phyloP scores from a whole-genome alignment of 208 protist species.

The Cochliopodium minus region DNA sequence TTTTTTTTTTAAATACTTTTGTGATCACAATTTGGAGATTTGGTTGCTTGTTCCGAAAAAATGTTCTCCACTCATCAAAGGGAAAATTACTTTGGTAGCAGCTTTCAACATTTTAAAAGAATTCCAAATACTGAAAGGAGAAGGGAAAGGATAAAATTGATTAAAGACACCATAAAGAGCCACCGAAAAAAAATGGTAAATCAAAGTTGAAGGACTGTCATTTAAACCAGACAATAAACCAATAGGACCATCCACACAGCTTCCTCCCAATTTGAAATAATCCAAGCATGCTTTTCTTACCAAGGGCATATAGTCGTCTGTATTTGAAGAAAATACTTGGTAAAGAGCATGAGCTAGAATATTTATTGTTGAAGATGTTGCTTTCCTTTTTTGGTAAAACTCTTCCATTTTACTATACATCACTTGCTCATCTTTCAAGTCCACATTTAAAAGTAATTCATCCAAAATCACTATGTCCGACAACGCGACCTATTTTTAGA shows the following conservation, averaged over 20 bases:
- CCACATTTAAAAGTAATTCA: slow-evolving; percentile 32
- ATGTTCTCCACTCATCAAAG: slow-evolving; percentile 1
- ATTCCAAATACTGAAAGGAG: neutral
- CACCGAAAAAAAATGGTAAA: slow-evolving; percentile 62
- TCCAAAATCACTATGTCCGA: slow-evolving; percentile 49
- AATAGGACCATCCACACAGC: slow-evolving; percentile 57
- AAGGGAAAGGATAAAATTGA: neutral
- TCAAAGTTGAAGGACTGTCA: slow-evolving; percentile 35
- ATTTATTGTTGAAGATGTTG: slow-evolving; percentile 58
- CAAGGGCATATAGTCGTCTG: slow-evolving; percentile 16
- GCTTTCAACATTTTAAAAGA: neutral
- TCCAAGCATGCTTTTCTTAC: slow-evolving; percentile 62
- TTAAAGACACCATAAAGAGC: slow-evolving; percentile 15
- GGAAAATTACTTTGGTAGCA: neutral
- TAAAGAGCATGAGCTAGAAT: slow-evolving; percentile 68
- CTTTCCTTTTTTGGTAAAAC: slow-evolving; percentile 39
- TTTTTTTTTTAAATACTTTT: too few species aligned
- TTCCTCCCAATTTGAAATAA: slow-evolving; percentile 61
- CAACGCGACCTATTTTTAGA: slow-evolving; percentile 48
- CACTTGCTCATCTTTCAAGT: slow-evolving; percentile 30
- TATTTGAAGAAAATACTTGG: slow-evolving; percentile 40
- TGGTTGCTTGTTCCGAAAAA: too few species aligned
- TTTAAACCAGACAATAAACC: slow-evolving; percentile 53
- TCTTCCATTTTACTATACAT: slow-evolving; percentile 43
- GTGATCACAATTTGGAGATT: too few species aligned